Conservation (phyloP, 768 basidiomycete species). For the Collybiopsis luxurians region DNA sequence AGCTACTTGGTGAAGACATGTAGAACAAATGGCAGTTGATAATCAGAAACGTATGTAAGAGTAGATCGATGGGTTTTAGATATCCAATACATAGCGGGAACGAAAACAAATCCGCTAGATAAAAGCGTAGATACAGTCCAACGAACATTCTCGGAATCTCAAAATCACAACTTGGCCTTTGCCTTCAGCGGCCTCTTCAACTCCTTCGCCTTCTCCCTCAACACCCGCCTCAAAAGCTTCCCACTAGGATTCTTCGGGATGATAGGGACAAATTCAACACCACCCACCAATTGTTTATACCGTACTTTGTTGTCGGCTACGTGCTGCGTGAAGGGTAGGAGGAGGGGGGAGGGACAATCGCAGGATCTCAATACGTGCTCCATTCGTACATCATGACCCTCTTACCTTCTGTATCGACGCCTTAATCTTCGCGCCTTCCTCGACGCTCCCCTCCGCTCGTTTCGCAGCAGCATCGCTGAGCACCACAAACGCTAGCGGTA, state of each 20-base stretch:
- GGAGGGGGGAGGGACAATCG: too few relatives aligned
- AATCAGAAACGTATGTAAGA: too few relatives aligned
- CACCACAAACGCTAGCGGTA: conserved; percentile 68
- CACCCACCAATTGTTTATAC: conserved; percentile 60
- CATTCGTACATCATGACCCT: background rate
- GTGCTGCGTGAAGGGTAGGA: too few relatives aligned
- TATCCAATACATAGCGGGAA: too few relatives aligned
- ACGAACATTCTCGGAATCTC: too few relatives aligned
- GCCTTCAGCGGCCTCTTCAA: conserved; percentile 15
- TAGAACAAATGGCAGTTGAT: too few relatives aligned
- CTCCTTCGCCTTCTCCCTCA: conserved; percentile 48
- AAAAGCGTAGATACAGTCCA: too few relatives aligned
- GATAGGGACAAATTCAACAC: conserved; percentile 50
- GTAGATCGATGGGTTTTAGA: too few relatives aligned
- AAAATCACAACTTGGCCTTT: background rate
- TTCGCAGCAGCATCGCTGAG: conserved; percentile 40
- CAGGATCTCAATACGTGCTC: background rate
- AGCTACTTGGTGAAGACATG: too few relatives aligned
- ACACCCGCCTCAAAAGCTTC: conserved; percentile 48
- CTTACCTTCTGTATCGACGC: conserved; percentile 47
- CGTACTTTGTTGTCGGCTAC: conserved; percentile 52
- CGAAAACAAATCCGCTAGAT: too few relatives aligned
- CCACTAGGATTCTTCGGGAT: conserved; percentile 69
- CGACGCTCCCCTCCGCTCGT: conserved; percentile 32
- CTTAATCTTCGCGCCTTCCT: conserved; percentile 35